Percentiles rank a stretch among this genome's conserved stretches.
Evolutionary conservation across 1,139 yeast genomes (phyloP).

Genomic region (Candida tunisiensis): DNA sequence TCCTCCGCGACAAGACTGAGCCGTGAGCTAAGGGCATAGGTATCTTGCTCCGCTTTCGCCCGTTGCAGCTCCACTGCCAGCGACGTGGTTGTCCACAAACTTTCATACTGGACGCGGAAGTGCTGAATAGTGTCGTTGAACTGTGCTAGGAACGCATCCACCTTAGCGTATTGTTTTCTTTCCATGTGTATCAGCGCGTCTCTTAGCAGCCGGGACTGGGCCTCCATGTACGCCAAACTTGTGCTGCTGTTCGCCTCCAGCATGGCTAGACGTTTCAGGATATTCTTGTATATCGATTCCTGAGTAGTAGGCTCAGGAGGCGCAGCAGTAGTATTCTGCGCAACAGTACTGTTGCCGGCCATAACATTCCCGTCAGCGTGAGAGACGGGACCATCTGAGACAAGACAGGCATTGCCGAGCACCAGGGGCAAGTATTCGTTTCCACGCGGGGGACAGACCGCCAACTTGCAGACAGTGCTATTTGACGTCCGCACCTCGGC

Average conservation of each 20-base stretch:
- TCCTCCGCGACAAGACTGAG: not conserved
- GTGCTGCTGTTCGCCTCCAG: constrained; percentile 82
- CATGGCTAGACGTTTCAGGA: constrained; percentile 55
- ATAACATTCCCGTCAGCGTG: not conserved
- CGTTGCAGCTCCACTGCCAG: not conserved
- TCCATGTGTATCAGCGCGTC: not conserved
- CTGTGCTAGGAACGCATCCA: not conserved
- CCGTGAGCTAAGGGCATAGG: not conserved
- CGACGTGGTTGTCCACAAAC: not conserved
- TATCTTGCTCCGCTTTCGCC: not conserved
- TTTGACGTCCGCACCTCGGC: not conserved
- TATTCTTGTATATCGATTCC: not conserved
- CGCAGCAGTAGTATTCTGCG: not conserved
- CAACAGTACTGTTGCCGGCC: not conserved
- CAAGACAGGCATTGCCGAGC: not conserved
- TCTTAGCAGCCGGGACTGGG: not conserved
- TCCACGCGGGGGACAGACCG: not conserved
- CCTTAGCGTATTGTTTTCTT: not conserved
- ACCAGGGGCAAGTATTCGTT: not conserved
- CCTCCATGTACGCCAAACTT: constrained; percentile 7
- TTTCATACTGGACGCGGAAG: not conserved
- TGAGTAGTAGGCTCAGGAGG: not conserved
- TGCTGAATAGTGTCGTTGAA: not conserved
- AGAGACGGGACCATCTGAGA: not conserved
- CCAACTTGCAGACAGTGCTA: not conserved